Base-by-base conservation (phyloP, 441 rosid genomes). In the Syzygium syzygioides region DNA sequence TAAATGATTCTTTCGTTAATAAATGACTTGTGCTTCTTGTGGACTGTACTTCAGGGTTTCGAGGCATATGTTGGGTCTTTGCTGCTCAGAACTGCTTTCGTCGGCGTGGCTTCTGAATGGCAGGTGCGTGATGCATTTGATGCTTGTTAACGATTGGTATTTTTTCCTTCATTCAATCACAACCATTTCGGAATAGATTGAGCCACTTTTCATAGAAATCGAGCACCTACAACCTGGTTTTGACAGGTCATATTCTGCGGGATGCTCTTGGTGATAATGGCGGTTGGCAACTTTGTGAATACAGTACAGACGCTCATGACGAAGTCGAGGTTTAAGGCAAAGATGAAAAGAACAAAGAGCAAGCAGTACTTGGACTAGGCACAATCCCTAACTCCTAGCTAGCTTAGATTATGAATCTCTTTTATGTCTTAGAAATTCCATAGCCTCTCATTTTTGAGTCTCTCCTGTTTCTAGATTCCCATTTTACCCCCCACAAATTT, bases 291-390 rank as follows among this genome's bases (percentile, higher is more conserved):
- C 94, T 98, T 98, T 91, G 90, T 91, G 86, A 96, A 95, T 93
- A 98, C 99, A 1, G 97, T 97, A 76, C 92, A 96, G 94, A 96
- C 99, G 28, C 94, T 98, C 52, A 93, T 95, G 98, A 91, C 90
- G 20, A 98, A 97, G 93, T 98, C 98, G 50, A 95, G 99, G 94
- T 97, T 98, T 88, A 98, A 98, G 94, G 99, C 99, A 32, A 97
- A 97, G 95, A 98, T 98, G 98, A 98, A 94, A 93, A 94, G 91
- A 90, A 94, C 93, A 53, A 97, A 94, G 96, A 94, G 95, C 97
- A 98, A 94, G 94, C 96, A 87, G 89, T 96, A 92, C 83, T 91
- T 91, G 89, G 90, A 90, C 83, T 95, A 93, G 90, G 89, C 83
- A 34, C 26, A 25, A 66, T 87, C 89, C 56, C 57, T 87, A 60